Conservation (phyloP, 768 basidiomycete species). For the Collybiopsis luxurians region DNA sequence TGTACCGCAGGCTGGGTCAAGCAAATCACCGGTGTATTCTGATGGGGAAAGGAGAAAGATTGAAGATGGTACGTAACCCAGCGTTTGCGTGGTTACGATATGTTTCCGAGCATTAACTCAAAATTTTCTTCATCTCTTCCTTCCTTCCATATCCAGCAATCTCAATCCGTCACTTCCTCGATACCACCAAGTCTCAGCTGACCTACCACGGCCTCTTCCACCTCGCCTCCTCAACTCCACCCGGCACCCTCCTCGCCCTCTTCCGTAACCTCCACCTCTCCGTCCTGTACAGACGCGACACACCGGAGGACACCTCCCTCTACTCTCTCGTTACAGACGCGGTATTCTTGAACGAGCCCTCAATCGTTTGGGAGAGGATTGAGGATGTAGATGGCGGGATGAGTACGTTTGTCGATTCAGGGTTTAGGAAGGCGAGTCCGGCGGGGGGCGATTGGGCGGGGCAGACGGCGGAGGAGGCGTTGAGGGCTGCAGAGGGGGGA, state of each 20-base stretch:
- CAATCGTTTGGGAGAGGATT: conserved; percentile 87
- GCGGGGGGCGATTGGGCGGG: conserved; percentile 82
- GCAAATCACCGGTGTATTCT: conserved; percentile 20
- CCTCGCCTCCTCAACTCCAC: conserved; percentile 60
- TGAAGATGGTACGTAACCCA: too few relatives aligned
- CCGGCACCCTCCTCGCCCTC: conserved; percentile 67
- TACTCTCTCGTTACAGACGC: conserved; percentile 88
- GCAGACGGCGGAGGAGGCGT: conserved; percentile 59
- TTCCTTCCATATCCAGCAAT: conserved; percentile 46
- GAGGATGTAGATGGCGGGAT: conserved; percentile 84
- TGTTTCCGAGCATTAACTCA: conserved; percentile 16
- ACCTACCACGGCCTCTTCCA: conserved; percentile 88
- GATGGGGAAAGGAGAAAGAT: conserved; percentile 61
- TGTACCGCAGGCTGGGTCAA: conserved; percentile 15
- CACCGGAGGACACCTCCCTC: conserved; percentile 42
- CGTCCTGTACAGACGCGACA: conserved; percentile 69
- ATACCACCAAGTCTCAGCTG: conserved; percentile 73
- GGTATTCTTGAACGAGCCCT: conserved; percentile 71
- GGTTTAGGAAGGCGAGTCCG: conserved; percentile 61
- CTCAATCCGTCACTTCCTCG: conserved; percentile 64
- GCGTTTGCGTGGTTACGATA: too few relatives aligned
- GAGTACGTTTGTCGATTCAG: conserved; percentile 75
- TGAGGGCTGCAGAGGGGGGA: conserved; percentile 46
- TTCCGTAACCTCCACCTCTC: conserved; percentile 91
- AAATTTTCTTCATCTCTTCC: neutral